Evolutionary conservation across 2,329 filamentous ascomycete genomes (phyloP), one percentile per base, ranked within the genome.

Genomic region (Aspergillus sclerotialis): DNA sequence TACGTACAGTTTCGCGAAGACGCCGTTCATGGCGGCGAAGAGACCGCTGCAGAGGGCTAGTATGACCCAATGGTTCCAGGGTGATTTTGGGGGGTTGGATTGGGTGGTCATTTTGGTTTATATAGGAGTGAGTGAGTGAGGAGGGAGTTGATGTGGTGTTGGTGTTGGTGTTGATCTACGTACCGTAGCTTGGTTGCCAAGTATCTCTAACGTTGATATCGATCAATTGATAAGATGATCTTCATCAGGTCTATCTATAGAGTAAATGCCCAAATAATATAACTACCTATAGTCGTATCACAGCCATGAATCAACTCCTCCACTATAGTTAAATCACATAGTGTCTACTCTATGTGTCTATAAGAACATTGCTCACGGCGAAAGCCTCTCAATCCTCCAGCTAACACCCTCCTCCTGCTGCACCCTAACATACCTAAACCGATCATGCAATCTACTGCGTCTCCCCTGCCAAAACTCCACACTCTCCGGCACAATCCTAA

Each of bases 401-500:
- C 47, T 48, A 45, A 55, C n/a, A 50, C 15, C 49, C 9, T 48
- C 49, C 50, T 85, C 78, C 49, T 86, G 73, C 48, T 92, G 64
- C 32, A 76, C 71, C 57, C 75, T 79, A 36, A 78, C 77, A 64
- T 95, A 96, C 42, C 80, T 75, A 59, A 98, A 96, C 15, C 92
- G 82, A 70, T 98, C 92, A 65, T 98, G 92, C 61, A 98, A 65
- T 39, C 92, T 74, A 64, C 82, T 94, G 56, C 86, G 76, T 50
- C 92, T 76, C 3, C 92, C 92, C 70, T 95, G 89, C 77, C 92
- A 98, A 60, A 98, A 98, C 72, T 98, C 92, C 31, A 98, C 74
- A 49, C 78, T 76, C 54, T 88, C 83, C 0, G 92, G 90, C 44
- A 89, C 73, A 40, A 98, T 75, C 49, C 90, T 78, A 58, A 95